Evolutionary conservation across 345 rosid genomes (phyloP), one percentile per base, ranked within the genome.

Genomic region (Linum trigynum): DNA sequence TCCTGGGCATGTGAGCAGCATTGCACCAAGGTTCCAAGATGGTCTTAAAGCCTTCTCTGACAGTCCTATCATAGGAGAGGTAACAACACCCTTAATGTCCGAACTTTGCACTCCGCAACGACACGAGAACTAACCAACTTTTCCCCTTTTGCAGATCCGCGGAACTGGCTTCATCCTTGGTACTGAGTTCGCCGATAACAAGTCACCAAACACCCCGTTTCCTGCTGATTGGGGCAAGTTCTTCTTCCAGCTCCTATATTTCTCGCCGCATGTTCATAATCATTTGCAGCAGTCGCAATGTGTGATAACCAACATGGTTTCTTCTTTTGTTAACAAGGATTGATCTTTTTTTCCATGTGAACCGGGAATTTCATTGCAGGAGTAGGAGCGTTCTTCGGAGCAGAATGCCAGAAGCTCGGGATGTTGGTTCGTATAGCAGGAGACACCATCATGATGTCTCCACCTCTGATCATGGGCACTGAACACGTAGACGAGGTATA

Each of bases 31-130:
- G 68, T 94, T 94, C 78, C 99, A 94, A 83, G 88, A 85, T 56
- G 99, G 99, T 37, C 3, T 94, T 42, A 94, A 85, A 79, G 89
- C 90, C 48, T 88, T 84, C 45, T 76, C 87, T 3, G 78, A 73
- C 69, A 94, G 97, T 78, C 97, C 99, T 70, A 80, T 91, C 57
- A 70, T 87, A 63, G 97, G 99, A 60, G 99, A 94, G 95, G 96
- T 94, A 23, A 23, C 32, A 23, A 74, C 8, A 23, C 38, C 17
- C 7, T 16, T 16, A 17, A 0, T 8, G 35, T 23, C 32, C 32
- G n/a, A 23, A 23, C 32, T 23, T 23, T 23, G 32, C 32, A 1
- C 32, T 23, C 1, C 1, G 32, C 32, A 23, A 23, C 1, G 32
- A 23, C 32, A 23, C 32, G 32, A 23, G 32, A 0, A 23, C 32